Evolutionary conservation across 2,329 filamentous ascomycete genomes (phyloP).

Genomic region (Pestalotiopsis sp.): DNA sequence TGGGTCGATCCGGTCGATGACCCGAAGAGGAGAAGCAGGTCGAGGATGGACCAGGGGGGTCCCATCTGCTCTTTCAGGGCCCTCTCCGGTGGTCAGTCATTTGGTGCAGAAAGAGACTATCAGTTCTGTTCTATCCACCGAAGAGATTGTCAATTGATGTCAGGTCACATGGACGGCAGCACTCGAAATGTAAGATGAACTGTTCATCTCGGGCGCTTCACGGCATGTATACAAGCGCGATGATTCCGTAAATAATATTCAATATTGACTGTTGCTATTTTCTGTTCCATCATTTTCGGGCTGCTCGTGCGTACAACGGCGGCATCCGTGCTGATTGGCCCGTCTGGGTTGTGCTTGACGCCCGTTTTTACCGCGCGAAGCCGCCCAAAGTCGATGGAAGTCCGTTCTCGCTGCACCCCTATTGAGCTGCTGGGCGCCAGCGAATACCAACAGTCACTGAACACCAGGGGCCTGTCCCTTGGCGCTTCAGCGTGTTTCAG

Average conservation of each 20-base stretch:
- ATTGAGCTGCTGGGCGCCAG: neutral
- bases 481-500: constrained; percentile 10
- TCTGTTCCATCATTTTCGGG: neutral
- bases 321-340: neutral
- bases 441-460: neutral
- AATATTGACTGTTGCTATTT: neutral
- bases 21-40: neutral
- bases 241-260: neutral
- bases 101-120: neutral
- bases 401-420: neutral
- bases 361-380: neutral
- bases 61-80: neutral
- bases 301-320: neutral
- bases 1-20: constrained; percentile 2
- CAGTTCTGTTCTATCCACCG: neutral
- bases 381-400: neutral
- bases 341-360: neutral
- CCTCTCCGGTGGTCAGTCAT: neutral
- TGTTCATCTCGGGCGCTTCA: neutral
- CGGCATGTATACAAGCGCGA: neutral
- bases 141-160: neutral
- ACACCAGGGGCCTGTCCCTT: neutral
- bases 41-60: neutral
- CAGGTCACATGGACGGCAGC: neutral
- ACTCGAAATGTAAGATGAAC: neutral